A percentile compares a stretch with the other conserved stretches of the same genome.
Evolutionary conservation across 768 basidiomycete genomes (phyloP).

Genomic region (Clavulina sp.): DNA sequence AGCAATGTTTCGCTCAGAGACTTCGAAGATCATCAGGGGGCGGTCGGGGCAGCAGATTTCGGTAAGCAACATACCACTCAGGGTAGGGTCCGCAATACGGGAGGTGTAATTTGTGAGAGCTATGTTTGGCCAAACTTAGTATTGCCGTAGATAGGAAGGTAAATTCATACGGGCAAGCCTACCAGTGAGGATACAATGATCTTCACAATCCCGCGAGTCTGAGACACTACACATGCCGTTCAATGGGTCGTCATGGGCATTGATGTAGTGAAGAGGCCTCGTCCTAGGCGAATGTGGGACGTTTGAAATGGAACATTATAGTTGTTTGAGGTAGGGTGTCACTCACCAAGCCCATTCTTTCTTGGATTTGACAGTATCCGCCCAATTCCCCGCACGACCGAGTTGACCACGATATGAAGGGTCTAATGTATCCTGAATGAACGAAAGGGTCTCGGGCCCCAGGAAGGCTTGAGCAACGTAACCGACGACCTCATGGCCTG

Average conservation of each 20-base stretch:
- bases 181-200: neutral
- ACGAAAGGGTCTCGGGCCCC: neutral
- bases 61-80: neutral
- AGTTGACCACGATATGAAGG: neutral
- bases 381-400: neutral
- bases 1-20: neutral
- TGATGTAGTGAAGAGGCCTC: conserved; percentile 3
- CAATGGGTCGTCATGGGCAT: conserved; percentile 3
- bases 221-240: neutral
- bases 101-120: neutral
- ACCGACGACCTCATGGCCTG: neutral
- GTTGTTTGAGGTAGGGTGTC: neutral
- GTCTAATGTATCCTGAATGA: neutral
- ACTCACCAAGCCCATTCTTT: neutral
- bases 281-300: too few species aligned
- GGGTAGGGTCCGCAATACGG: neutral
- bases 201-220: conserved; percentile 1
- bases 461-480: neutral
- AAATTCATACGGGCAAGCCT: neutral
- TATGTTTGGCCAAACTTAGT: neutral
- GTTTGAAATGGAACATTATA: neutral
- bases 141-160: too few species aligned
- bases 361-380: neutral
- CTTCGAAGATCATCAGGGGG: neutral
- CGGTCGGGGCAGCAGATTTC: neutral